A percentile compares a stretch with the other conserved stretches of the same genome.
Evolutionary conservation across 148 eudicot species (phyloP).

Genomic region (Rhododendron kiyosumense): DNA sequence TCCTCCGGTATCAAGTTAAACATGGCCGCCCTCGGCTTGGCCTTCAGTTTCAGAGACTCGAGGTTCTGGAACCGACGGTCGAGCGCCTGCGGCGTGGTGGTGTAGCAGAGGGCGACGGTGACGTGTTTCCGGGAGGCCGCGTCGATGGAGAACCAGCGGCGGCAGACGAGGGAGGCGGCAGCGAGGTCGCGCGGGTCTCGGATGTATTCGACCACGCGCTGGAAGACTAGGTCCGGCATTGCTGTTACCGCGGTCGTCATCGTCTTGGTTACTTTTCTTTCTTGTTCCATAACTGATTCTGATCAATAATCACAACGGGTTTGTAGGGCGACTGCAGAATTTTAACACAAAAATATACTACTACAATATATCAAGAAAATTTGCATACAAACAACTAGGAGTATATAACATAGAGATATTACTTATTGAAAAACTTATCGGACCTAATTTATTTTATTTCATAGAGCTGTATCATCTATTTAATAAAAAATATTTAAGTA

Average conservation of each 20-base stretch:
- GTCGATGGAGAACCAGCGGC: slow-evolving; percentile 59
- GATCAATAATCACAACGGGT: not conserved
- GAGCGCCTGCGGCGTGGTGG: slow-evolving; percentile 58
- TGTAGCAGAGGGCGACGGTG: slow-evolving; percentile 75
- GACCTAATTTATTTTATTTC: too few relatives aligned
- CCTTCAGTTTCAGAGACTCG: slow-evolving; percentile 72
- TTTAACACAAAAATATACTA: too few relatives aligned
- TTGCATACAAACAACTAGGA: too few relatives aligned
- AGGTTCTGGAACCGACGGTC: slow-evolving; percentile 50
- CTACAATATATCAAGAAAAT: too few relatives aligned
- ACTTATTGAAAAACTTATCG: too few relatives aligned
- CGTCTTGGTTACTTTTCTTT: not conserved
- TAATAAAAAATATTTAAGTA: too few relatives aligned
- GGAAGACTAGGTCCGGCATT: slow-evolving; percentile 55
- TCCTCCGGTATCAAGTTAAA: slow-evolving; percentile 80
- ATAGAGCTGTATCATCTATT: too few relatives aligned
- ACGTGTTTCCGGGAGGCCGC: slow-evolving; percentile 51
- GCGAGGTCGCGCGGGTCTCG: slow-evolving; percentile 53
- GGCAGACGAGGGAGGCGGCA: slow-evolving; percentile 56
- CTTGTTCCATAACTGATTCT: slow-evolving; percentile 14
- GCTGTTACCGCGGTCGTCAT: not conserved
- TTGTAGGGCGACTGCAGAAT: not conserved
- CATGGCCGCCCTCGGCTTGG: slow-evolving; percentile 92
- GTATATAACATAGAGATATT: too few relatives aligned
- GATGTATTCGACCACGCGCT: slow-evolving; percentile 56